Evolutionary conservation across 106 monocot genomes (phyloP), one percentile per base, ranked within the genome.

Genomic region (Hemerocallis citrina): DNA sequence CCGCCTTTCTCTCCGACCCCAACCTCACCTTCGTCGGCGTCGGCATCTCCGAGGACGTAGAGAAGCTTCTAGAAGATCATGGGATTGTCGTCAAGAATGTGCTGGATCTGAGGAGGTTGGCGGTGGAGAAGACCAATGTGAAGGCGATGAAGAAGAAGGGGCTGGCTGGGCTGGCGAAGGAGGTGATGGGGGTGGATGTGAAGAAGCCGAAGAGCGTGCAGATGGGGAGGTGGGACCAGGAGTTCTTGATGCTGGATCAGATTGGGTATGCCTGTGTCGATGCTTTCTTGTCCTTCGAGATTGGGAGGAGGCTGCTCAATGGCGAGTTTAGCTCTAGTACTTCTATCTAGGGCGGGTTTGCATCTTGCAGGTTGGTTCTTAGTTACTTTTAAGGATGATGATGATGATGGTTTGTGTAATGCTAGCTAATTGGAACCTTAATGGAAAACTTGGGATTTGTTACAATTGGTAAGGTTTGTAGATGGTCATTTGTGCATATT

Each of bases 231-330:
- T 83, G 83, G 83, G 74, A 74, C 54, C 0, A 39, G 4, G 19
- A 2, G 49, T 14, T 21, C 19, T 49, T 49, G 16, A 69, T 38
- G 5, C 3, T 13, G 61, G 83, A 63, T 42, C 64, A 75, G 71
- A 52, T 83, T 23, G 67, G 29, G 66, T 83, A 83, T 52, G 83
- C 83, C 2, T 49, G 49, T 43, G 52, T 78, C 21, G 78, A 83
- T 44, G 83, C 83, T 6, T 83, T 78, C 59, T 59, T 78, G 32
- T 78, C 78, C 22, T 83, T 78, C 58, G 78, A 78, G 63, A 71
- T 83, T 25, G 83, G 74, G 3, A 42, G 71, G 37, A 32, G 65
- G 48, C 72, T 81, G 34, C 9, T 58, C 35, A 24, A 35, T 52
- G 50, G 59, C 9, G 39, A 72, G 9, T 37, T n/a, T n/a, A n/a